Percentiles rank a stretch among this genome's conserved stretches.
phyloP scores from a whole-genome alignment of 176 grass and related monocot species.

The Hordeum vulgare region MorexV3_pseudomolecules_assembly NC_058519.1:512349293-512349792 shows the following conservation, averaged over 20 bases:
- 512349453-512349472: neutral
- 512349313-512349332: neutral
- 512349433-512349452: neutral
- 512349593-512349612: neutral
- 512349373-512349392: neutral
- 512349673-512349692: neutral
- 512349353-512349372: neutral
- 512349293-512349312: neutral
- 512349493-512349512: neutral
- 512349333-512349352: neutral
- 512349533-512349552: neutral
- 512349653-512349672: neutral
- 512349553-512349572: neutral
- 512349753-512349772: neutral
- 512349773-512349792: neutral
- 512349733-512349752: neutral
- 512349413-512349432: neutral
- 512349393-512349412: neutral
- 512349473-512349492: neutral
- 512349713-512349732: neutral
- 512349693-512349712: neutral
- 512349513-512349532: neutral
- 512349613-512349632: neutral
- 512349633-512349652: neutral
- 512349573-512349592: neutral